Evolutionary conservation across 1,139 yeast genomes (phyloP).

Genomic region (Taphrina wiesneri): DNA sequence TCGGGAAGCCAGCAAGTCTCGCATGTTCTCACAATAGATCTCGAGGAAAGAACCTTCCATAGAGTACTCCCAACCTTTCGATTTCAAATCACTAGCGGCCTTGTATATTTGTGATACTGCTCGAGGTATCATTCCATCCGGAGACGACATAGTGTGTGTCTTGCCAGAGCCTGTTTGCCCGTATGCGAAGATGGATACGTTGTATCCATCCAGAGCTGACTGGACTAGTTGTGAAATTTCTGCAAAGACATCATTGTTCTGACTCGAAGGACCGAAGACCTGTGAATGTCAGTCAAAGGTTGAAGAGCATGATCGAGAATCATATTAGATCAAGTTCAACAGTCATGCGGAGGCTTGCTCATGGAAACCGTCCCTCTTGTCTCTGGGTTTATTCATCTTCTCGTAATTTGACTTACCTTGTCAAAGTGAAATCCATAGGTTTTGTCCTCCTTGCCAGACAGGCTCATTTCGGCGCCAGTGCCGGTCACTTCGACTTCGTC

Average conservation of each 20-base stretch:
- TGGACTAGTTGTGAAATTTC: conserved; percentile 87
- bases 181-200: conserved; percentile 85
- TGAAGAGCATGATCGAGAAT: background rate
- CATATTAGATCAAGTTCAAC: conserved; percentile 34
- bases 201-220: conserved; percentile 84
- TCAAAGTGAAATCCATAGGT: conserved; percentile 67
- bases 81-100: conserved; percentile 54
- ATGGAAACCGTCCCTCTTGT: conserved; percentile 14
- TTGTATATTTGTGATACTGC: conserved; percentile 73
- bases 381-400: conserved; percentile 23
- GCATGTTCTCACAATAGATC: conserved; percentile 78
- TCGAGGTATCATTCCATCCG: conserved; percentile 79
- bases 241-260: conserved; percentile 68
- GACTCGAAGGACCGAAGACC: conserved; percentile 59
- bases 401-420: conserved; percentile 36
- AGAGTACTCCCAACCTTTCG: conserved; percentile 65
- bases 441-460: conserved; percentile 43
- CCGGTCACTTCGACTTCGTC: conserved; percentile 41
- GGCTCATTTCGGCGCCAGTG: conserved; percentile 42
- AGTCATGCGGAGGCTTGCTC: conserved; percentile 17
- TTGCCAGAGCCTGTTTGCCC: conserved; percentile 99
- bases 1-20: conserved; percentile 59
- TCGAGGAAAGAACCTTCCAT: conserved; percentile 80
- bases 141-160: conserved; percentile 81
- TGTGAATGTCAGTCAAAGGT: conserved; percentile 43